Conservation (phyloP, 2,329 filamentous ascomycete species). For the Botrytis deweyae region DNA sequence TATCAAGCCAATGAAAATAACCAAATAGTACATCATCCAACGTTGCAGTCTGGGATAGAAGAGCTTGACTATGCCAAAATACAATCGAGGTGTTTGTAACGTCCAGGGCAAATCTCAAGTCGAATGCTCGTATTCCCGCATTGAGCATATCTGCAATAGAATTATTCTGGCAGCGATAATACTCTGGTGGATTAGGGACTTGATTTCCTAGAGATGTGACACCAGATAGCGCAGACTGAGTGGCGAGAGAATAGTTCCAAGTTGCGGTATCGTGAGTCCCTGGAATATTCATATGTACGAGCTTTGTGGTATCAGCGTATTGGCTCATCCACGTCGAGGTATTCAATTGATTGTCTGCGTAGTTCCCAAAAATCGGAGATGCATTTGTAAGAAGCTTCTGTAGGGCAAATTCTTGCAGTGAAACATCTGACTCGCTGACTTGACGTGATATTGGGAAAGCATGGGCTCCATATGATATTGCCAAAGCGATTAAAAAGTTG, state of each 20-base stretch:
- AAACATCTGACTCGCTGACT: not conserved
- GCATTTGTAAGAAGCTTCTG: slow-evolving; percentile 46
- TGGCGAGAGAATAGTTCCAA: slow-evolving; percentile 50
- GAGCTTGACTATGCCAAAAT: slow-evolving; percentile 49
- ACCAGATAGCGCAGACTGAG: slow-evolving; percentile 43
- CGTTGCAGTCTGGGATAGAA: slow-evolving; percentile 46
- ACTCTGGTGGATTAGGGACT: slow-evolving; percentile 33
- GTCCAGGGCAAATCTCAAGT: slow-evolving; percentile 51
- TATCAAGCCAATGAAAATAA: slow-evolving; percentile 50
- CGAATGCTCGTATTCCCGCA: slow-evolving; percentile 50
- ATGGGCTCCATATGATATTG: not conserved
- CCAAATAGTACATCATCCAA: slow-evolving; percentile 48
- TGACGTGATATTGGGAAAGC: not conserved
- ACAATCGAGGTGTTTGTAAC: slow-evolving; percentile 46
- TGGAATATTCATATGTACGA: slow-evolving; percentile 51
- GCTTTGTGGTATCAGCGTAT: slow-evolving; percentile 44
- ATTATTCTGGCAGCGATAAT: slow-evolving; percentile 46
- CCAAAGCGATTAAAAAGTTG: not conserved
- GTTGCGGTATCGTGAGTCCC: slow-evolving; percentile 52
- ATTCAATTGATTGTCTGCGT: slow-evolving; percentile 28
- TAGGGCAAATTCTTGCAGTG: slow-evolving; percentile 42
- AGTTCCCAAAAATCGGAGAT: slow-evolving; percentile 46
- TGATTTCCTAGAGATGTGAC: slow-evolving; percentile 45
- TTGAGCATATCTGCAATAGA: slow-evolving; percentile 45
- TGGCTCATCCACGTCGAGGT: slow-evolving; percentile 48